phyloP scores from a whole-genome alignment of 176 grass and related monocot species.

The Eleusine coracana region DNA sequence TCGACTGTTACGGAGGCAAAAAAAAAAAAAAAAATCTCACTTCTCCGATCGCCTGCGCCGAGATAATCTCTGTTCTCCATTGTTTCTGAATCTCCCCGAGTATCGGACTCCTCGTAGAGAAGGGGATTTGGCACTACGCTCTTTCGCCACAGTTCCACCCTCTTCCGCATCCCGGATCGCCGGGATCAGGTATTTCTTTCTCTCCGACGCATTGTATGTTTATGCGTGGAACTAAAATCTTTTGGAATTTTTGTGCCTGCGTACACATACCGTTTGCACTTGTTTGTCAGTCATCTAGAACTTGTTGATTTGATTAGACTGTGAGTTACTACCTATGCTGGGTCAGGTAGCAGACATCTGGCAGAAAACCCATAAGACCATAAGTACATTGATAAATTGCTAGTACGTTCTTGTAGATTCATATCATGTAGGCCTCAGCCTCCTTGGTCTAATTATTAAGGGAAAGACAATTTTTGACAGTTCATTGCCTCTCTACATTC shows the following conservation, averaged over 20 bases:
- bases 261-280: background rate
- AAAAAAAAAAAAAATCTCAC: background rate
- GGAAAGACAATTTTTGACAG: background rate
- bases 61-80: background rate
- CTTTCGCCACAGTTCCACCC: background rate
- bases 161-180: background rate
- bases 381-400: no score
- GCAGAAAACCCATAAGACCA: no score
- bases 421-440: background rate
- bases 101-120: background rate
- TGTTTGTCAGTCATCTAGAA: background rate
- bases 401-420: no score
- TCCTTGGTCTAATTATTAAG: background rate
- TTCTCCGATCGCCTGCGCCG: background rate
- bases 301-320: background rate
- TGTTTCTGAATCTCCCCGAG: background rate
- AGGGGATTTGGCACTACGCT: background rate
- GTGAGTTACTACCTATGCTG: no score
- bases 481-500: background rate
- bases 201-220: background rate
- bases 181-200: slow-evolving; percentile 29
- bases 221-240: background rate
- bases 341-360: no score
- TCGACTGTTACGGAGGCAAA: background rate
- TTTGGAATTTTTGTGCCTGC: background rate